Conservation (phyloP, 2,329 filamentous ascomycete species). For the Pseudocercospora macadamiae region DNA sequence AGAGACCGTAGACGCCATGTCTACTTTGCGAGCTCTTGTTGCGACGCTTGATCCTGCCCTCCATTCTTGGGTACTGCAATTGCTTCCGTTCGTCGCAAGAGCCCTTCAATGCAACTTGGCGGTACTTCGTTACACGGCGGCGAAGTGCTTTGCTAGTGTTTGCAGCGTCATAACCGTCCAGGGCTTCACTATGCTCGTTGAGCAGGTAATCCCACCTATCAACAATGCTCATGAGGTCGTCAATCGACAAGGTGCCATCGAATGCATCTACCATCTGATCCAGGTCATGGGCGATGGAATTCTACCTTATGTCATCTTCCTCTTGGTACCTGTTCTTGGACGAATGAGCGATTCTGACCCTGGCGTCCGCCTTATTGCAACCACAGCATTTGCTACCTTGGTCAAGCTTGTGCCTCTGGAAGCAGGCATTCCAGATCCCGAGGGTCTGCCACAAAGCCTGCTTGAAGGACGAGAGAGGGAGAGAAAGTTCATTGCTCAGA, state of each 20-base stretch:
- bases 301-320: conserved; percentile 96
- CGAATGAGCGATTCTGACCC: conserved; percentile 99
- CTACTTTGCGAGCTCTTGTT: conserved; percentile 86
- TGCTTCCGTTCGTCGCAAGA: conserved; percentile 84
- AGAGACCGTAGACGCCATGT: conserved; percentile 91
- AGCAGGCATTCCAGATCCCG: conserved; percentile 94
- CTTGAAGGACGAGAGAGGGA: conserved; percentile 90
- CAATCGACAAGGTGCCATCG: conserved; percentile 89
- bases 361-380: conserved; percentile 90
- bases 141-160: conserved; percentile 94
- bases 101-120: conserved; percentile 86
- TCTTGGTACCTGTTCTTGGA: conserved; percentile 94
- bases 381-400: conserved; percentile 93
- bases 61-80: conserved; percentile 76
- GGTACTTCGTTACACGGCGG: conserved; percentile 93
- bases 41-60: conserved; percentile 80
- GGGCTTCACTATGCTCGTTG: conserved; percentile 93
- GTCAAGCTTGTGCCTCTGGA: conserved; percentile 97
- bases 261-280: conserved; percentile 95
- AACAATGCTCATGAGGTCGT: conserved; percentile 87
- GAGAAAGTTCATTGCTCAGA: conserved; percentile 93
- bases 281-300: conserved; percentile 98
- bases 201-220: conserved; percentile 89
- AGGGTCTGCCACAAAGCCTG: conserved; percentile 84
- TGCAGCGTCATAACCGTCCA: conserved; percentile 95